phyloP scores from a whole-genome alignment of 2,329 filamentous ascomycete genomes.

The Penicillium concentricum region DNA sequence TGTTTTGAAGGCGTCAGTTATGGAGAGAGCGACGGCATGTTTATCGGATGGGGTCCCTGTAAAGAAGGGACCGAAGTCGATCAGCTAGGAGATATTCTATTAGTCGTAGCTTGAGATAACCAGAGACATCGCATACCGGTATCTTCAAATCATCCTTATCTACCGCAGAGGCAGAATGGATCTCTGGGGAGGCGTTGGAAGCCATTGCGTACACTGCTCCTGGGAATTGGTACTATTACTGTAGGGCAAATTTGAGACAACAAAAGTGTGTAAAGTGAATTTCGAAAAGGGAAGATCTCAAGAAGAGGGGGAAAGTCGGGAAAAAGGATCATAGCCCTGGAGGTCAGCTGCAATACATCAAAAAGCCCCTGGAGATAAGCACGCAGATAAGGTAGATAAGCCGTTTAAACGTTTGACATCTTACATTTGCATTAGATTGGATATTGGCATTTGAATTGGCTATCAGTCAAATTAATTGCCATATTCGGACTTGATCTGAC shows the following conservation, averaged over 20 bases:
- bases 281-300: not conserved
- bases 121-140: slow-evolving; percentile 31
- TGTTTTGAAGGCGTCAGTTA: slow-evolving; percentile 77
- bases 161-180: slow-evolving; percentile 33
- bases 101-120: not conserved
- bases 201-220: not conserved
- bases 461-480: not conserved
- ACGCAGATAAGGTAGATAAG: slow-evolving; percentile 3
- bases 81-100: slow-evolving; percentile 55
- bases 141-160: slow-evolving; percentile 47
- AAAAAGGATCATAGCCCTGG: not conserved
- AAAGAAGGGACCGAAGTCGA: slow-evolving; percentile 75
- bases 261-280: not conserved
- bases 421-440: too few relatives aligned
- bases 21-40: slow-evolving; percentile 64
- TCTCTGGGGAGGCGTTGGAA: slow-evolving; percentile 8
- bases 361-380: not conserved
- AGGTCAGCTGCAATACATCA: not conserved
- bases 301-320: slow-evolving; percentile 7
- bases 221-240: not conserved
- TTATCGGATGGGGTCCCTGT: slow-evolving; percentile 61
- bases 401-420: not conserved
- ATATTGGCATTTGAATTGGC: not conserved
- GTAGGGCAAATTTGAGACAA: not conserved
- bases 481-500: not conserved